Percentiles rank a stretch among this genome's conserved stretches.
These are phyloP conservation scores for Eucommia ulmoides DNA, from an alignment of 257 asterid species.

Conservation along the genomic window DNA sequence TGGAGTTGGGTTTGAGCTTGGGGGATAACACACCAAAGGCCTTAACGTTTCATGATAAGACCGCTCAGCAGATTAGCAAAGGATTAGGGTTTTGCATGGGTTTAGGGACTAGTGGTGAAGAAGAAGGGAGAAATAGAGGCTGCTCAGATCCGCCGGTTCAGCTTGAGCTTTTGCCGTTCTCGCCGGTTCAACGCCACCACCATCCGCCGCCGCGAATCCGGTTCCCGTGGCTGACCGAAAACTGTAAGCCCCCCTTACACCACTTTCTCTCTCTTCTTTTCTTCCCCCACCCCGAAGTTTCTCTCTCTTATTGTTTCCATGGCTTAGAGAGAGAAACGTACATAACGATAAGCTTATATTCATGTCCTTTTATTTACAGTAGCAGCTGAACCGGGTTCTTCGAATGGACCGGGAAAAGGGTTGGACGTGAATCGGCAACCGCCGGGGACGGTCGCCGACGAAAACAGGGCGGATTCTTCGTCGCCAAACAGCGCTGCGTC, in stretches of 20 bases:
- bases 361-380: constrained; percentile 16
- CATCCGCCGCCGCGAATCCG: constrained; percentile 21
- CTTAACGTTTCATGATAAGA: constrained; percentile 30
- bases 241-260: constrained; percentile 42
- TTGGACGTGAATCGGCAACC: constrained; percentile 24
- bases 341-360: no score
- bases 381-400: constrained; percentile 22
- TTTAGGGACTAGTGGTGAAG: constrained; percentile 8
- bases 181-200: constrained; percentile 33
- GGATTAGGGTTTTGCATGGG: constrained; percentile 81
- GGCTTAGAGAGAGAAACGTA: no score
- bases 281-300: no score
- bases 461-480: constrained; percentile 22
- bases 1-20: constrained; percentile 81
- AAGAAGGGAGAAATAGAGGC: constrained; percentile 10
- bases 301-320: no score
- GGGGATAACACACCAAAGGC: constrained; percentile 63
- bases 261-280: no score
- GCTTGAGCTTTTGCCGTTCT: constrained; percentile 71
- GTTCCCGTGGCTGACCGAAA: constrained; percentile 60
- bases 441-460: constrained; percentile 12
- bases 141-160: constrained; percentile 64
- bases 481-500: constrained; percentile 42
- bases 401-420: constrained; percentile 9
- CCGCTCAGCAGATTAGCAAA: constrained; percentile 20